Evolutionary conservation across 192 early-diverging fungal species (phyloP).

Genomic region (Borealophlyctis nickersoniae): DNA sequence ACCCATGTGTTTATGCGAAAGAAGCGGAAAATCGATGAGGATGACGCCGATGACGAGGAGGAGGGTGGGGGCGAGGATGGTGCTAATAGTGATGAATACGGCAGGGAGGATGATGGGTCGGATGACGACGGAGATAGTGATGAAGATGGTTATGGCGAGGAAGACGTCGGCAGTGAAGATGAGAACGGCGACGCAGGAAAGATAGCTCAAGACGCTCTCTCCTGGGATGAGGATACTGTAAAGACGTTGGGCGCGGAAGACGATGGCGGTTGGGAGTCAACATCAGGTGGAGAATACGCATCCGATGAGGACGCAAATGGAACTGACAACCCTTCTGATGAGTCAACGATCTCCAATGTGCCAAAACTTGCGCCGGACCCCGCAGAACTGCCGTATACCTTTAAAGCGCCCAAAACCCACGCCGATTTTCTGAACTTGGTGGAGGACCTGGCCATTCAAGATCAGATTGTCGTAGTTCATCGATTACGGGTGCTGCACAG

Average conservation of each 20-base stretch:
- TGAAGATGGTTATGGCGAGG: constrained; percentile 29
- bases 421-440: constrained; percentile 68
- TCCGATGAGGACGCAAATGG: constrained; percentile 33
- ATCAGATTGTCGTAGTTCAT: constrained; percentile 70
- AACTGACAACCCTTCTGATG: constrained; percentile 18
- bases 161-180: constrained; percentile 27
- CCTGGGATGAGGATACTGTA: constrained; percentile 32
- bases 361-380: constrained; percentile 12
- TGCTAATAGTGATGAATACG: constrained; percentile 46
- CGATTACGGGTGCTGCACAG: constrained; percentile 83
- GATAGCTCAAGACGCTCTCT: constrained; percentile 12
- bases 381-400: constrained; percentile 76
- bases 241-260: constrained; percentile 19
- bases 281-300: background rate
- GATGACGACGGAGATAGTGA: constrained; percentile 45
- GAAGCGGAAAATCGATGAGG: constrained; percentile 45
- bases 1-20: constrained; percentile 47
- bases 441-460: constrained; percentile 57
- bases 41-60: constrained; percentile 38
- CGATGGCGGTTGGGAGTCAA: constrained; percentile 11
- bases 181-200: constrained; percentile 43
- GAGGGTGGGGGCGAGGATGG: constrained; percentile 50
- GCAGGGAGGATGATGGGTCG: constrained; percentile 64
- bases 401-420: constrained; percentile 73
- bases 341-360: constrained; percentile 13